Evolutionary conservation across 164 flowering plant genomes (phyloP), one percentile per base, ranked within the genome.

Genomic region (Kingdonia uniflora): DNA sequence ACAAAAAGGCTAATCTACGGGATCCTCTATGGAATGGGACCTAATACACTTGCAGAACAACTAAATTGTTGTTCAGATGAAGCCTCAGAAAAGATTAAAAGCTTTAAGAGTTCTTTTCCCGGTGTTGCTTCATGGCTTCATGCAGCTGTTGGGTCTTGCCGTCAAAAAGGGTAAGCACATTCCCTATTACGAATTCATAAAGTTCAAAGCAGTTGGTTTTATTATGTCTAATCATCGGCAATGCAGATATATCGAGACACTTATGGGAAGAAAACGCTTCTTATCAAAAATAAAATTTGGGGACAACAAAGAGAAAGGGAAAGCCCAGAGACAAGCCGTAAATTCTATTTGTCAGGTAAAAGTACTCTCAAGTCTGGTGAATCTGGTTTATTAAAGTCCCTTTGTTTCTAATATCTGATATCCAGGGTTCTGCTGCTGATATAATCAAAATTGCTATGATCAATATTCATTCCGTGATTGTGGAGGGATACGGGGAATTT

Each of bases 1-100:
- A 94, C 87, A 44, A 89, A 94, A 63, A 79, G 83, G 66, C 58
- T 94, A 73, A 78, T 94, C n/a, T 94, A 94, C 60, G 99, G 97
- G 1, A 87, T 89, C 70, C 88, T 89, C 16, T 89, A 94, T 72
- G 99, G 99, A 54, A 94, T 89, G 99, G 99, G 99, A 56, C 70
- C 89, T 26, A 80, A 71, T 40, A 70, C 79, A 26, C 92, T 89
- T 57, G 85, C 95, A 21, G 88, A 81, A 69, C 97, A 94, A 56
- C 64, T 94, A 56, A 68, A 73, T 13, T 94, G 99, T 69, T 80
- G 75, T 60, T 54, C 76, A 52, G 84, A 77, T 61, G 96, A 85
- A 65, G 97, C 99, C 57, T 67, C 73, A 44, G 84, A 74, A 58
- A 94, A 80, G 66, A 87, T 94, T 60, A 74, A 63, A 68, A 84